Conservation (phyloP, 208 protist species). For the Trichomonas gallinae region DNA sequence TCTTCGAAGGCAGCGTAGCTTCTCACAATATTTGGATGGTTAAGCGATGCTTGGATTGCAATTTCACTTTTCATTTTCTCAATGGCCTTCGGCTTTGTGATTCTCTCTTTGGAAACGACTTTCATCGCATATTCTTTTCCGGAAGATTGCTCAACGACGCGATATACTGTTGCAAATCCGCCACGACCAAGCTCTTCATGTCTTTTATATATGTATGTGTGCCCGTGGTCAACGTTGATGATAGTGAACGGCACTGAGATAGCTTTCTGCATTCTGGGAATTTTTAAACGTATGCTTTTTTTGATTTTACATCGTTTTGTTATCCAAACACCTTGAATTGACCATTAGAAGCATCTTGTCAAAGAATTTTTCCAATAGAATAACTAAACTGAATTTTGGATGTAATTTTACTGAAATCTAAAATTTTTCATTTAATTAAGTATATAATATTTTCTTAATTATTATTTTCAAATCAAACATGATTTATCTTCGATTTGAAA, state of each 20-base stretch:
- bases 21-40: constrained; percentile 80
- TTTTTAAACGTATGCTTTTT: background rate
- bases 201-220: background rate
- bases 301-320: too few relatives aligned
- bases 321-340: too few relatives aligned
- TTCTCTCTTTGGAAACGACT: background rate
- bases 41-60: constrained; percentile 76
- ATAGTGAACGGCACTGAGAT: background rate
- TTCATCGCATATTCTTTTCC: constrained; percentile 4
- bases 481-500: too few relatives aligned
- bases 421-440: too few relatives aligned
- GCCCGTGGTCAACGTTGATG: background rate
- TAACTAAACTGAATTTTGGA: too few relatives aligned
- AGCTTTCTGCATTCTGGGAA: background rate
- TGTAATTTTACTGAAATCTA: too few relatives aligned
- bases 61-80: constrained; percentile 76
- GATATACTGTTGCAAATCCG: background rate
- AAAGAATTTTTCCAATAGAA: too few relatives aligned
- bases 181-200: background rate
- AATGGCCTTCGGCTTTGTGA: background rate
- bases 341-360: too few relatives aligned
- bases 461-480: too few relatives aligned
- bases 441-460: too few relatives aligned
- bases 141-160: background rate
- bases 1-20: constrained; percentile 89